Conservation (phyloP, 108 stramenopile species). For the Pseudonitzschia pungens region DNA sequence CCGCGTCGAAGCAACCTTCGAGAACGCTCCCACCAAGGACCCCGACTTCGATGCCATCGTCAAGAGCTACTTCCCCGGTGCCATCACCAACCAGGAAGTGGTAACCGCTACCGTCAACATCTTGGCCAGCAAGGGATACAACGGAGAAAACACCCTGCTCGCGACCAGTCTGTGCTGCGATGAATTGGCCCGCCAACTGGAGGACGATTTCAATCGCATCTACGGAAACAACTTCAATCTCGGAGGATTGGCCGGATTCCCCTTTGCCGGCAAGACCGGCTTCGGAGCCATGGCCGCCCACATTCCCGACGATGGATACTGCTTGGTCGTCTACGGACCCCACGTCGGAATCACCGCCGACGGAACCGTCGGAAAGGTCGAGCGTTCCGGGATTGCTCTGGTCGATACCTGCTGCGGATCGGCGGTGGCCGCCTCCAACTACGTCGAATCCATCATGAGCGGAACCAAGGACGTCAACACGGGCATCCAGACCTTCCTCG, state of each 20-base stretch:
- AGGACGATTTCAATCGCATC: constrained; percentile 39
- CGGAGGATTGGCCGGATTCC: constrained; percentile 62
- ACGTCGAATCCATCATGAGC: constrained; percentile 10
- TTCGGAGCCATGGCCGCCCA: constrained; percentile 74
- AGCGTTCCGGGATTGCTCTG: constrained; percentile 49
- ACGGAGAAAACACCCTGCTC: constrained; percentile 40
- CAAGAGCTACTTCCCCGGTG: constrained; percentile 37
- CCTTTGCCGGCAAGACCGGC: constrained; percentile 50
- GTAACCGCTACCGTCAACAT: constrained; percentile 20
- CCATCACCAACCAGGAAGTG: constrained; percentile 44
- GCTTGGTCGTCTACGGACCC: constrained; percentile 64
- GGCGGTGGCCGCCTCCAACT: constrained; percentile 52
- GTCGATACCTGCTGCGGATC: constrained; percentile 64
- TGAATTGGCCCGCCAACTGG: constrained; percentile 42
- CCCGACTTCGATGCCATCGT: constrained; percentile 11
- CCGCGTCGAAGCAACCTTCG: constrained; percentile 11
- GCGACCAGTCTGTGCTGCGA: constrained; percentile 57
- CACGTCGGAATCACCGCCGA: constrained; percentile 63
- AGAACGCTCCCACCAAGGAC: constrained; percentile 1
- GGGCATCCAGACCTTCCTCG: constrained; percentile 33
- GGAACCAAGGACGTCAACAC: not conserved
- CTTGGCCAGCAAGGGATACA: constrained; percentile 36
- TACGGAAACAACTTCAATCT: constrained; percentile 51
- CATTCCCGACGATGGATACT: constrained; percentile 63
- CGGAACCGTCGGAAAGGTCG: constrained; percentile 64